Conservation (phyloP, 257 asterid genomes). For the Linaria vulgaris region DNA sequence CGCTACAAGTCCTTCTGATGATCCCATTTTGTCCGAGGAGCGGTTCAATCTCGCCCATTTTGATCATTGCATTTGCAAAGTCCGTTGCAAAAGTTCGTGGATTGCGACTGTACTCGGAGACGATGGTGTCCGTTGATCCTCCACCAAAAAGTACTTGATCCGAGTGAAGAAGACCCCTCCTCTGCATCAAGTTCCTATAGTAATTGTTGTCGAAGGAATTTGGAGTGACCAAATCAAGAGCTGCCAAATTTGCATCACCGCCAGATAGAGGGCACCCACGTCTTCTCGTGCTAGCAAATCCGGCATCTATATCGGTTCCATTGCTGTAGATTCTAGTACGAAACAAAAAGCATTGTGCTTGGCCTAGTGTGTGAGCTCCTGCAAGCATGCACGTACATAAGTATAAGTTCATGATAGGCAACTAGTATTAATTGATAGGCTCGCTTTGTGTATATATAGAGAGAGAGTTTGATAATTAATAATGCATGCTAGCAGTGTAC, state of each 20-base stretch:
- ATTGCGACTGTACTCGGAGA: conserved; percentile 12
- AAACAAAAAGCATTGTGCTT: conserved; percentile 21
- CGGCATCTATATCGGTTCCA: conserved; percentile 25
- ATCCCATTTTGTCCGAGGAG: conserved; percentile 22
- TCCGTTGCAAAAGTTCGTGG: conserved; percentile 21
- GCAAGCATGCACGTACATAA: not conserved
- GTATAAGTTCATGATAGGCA: no score
- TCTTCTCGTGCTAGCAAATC: conserved; percentile 26
- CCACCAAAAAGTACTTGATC: conserved; percentile 13
- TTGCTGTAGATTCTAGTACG: conserved; percentile 23
- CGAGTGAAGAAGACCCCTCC: conserved; percentile 9
- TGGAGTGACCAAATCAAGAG: conserved; percentile 24
- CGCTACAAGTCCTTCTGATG: conserved; percentile 14
- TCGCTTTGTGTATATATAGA: no score
- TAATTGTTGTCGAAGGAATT: conserved; percentile 13
- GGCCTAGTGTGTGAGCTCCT: conserved; percentile 18
- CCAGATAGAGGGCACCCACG: conserved; percentile 10
- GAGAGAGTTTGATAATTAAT: no score
- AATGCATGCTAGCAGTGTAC: no score
- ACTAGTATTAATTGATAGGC: no score
- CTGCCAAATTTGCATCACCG: conserved; percentile 20
- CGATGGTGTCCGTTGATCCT: not conserved
- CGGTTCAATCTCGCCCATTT: conserved; percentile 31
- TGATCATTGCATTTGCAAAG: conserved; percentile 12
- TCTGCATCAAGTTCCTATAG: not conserved